A percentile compares a stretch with the other conserved stretches of the same genome.
These are phyloP conservation scores for Prunus davidiana DNA, from an alignment of 306 rosid species.

Conservation along the genomic window DNA sequence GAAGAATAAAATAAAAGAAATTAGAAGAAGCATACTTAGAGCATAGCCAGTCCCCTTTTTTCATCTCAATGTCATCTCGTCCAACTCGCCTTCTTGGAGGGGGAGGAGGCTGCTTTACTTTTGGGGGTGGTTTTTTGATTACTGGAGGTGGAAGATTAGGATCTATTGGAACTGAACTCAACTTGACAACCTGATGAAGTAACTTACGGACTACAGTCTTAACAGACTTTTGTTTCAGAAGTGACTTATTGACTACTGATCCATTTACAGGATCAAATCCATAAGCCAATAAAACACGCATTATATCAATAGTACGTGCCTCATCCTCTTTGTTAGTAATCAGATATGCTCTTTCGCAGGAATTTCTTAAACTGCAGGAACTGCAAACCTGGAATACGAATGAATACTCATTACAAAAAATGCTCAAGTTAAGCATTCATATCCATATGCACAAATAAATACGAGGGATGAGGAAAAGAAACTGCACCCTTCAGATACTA, in stretches of 20 bases:
- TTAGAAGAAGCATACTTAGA: constrained; percentile 65
- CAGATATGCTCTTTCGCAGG: constrained; percentile 80
- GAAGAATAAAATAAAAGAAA: constrained; percentile 17
- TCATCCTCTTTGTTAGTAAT: constrained; percentile 87
- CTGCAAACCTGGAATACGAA: constrained; percentile 84
- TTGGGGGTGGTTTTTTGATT: constrained; percentile 77
- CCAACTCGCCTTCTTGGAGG: constrained; percentile 88
- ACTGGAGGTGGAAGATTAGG: constrained; percentile 89
- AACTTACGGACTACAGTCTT: constrained; percentile 81
- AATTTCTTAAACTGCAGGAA: constrained; percentile 95
- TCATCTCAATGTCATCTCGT: constrained; percentile 96
- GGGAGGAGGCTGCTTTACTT: constrained; percentile 93
- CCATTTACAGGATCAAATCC: constrained; percentile 84
- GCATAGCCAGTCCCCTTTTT: constrained; percentile 98
- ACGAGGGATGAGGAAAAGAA: background rate
- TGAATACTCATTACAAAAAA: constrained; percentile 24
- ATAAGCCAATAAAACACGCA: constrained; percentile 70
- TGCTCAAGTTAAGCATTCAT: background rate
- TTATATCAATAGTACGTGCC: constrained; percentile 80
- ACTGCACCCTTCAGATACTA: background rate
- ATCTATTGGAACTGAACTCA: constrained; percentile 93
- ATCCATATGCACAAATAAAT: background rate
- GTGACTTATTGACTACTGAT: constrained; percentile 50
- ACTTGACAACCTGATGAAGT: constrained; percentile 90
- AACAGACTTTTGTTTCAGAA: constrained; percentile 72